phyloP scores from a whole-genome alignment of 2,329 filamentous ascomycete species.

The Cladophialophora carrionii region DNA sequence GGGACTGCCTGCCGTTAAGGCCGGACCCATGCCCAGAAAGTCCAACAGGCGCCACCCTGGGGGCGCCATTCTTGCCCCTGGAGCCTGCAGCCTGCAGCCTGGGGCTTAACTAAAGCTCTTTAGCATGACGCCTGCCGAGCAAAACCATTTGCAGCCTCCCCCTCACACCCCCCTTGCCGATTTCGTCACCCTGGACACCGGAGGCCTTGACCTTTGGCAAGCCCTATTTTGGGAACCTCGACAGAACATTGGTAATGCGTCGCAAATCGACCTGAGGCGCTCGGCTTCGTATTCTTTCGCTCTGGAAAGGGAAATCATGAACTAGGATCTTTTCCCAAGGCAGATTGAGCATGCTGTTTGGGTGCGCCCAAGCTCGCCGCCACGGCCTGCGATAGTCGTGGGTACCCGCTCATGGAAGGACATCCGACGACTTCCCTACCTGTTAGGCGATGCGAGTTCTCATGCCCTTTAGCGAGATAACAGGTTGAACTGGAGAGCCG shows the following conservation, averaged over 20 bases:
- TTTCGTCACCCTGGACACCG: conserved; percentile 6
- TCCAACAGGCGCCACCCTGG: not conserved
- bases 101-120: not conserved
- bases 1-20: not conserved
- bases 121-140: conserved; percentile 15
- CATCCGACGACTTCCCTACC: not conserved
- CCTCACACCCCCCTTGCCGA: not conserved
- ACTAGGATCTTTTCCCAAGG: not conserved
- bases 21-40: not conserved
- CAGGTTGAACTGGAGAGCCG: not conserved
- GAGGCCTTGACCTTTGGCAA: not conserved
- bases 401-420: not conserved
- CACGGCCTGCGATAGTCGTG: not conserved
- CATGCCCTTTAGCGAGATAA: conserved; percentile 1
- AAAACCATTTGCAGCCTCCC: conserved; percentile 3
- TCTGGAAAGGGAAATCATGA: not conserved
- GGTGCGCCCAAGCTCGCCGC: not conserved
- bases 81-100: not conserved
- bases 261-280: not conserved
- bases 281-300: not conserved
- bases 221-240: not conserved
- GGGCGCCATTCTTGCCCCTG: conserved; percentile 4
- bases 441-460: not conserved
- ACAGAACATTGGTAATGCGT: not conserved
- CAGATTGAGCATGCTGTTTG: not conserved